These are phyloP conservation scores for Penicillium griseofulvum DNA, from an alignment of 2,329 filamentous ascomycete genomes.

Conservation along the genomic window DNA sequence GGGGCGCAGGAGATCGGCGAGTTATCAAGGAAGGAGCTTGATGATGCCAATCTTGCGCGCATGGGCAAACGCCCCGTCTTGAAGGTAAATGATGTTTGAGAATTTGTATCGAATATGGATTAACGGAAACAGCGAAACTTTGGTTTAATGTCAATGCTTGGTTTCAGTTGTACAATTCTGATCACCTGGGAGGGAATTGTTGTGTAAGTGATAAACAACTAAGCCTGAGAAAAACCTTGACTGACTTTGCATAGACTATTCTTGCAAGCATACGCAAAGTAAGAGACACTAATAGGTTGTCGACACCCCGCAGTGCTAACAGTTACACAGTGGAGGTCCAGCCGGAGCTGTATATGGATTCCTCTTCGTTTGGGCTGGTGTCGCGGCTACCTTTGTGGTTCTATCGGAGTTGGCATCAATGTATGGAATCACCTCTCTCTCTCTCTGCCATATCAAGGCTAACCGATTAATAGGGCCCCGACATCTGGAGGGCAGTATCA, in stretches of 20 bases:
- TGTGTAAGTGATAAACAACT: conserved; percentile 24
- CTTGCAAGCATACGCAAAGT: conserved; percentile 23
- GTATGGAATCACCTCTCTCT: conserved; percentile 10
- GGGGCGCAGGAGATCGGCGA: conserved; percentile 14
- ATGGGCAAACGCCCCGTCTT: conserved; percentile 53
- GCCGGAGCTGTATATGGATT: conserved; percentile 35
- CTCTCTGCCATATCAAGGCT: not conserved
- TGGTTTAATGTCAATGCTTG: conserved; percentile 41
- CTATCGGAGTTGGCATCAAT: conserved; percentile 37
- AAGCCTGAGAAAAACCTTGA: not conserved
- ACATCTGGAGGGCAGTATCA: conserved; percentile 42
- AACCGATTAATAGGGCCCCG: conserved; percentile 24
- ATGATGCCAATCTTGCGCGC: conserved; percentile 48
- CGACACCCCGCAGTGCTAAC: not conserved
- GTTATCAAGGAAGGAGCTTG: conserved; percentile 25
- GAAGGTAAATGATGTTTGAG: conserved; percentile 27
- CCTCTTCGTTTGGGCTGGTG: conserved; percentile 34
- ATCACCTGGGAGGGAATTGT: conserved; percentile 42
- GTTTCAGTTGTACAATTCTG: conserved; percentile 43
- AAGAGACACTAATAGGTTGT: not conserved
- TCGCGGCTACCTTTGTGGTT: conserved; percentile 25
- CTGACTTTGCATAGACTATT: conserved; percentile 13
- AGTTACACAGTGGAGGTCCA: conserved; percentile 29
- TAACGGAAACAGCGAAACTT: conserved; percentile 36
- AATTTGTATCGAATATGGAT: not conserved